These are phyloP conservation scores for Myxozyma melibiosi DNA, from an alignment of 805 yeast genomes.

Conservation along the genomic window DNA sequence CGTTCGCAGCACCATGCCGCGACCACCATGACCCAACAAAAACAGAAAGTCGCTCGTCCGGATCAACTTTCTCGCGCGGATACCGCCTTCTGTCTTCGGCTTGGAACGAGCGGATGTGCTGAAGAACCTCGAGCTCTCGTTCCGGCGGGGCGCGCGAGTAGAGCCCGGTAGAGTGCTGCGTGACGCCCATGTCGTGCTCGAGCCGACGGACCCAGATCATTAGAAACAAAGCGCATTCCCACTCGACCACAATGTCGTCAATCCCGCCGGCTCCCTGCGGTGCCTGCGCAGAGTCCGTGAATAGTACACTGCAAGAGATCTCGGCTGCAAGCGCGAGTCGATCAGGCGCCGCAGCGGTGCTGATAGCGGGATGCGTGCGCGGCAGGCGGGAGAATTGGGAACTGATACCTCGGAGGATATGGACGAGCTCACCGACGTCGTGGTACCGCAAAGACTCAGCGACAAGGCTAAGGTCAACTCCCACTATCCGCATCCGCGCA, in stretches of 20 bases:
- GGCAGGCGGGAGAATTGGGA: slow-evolving; percentile 3
- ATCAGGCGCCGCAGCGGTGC: background rate
- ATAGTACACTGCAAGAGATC: slow-evolving; percentile 20
- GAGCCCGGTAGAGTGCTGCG: slow-evolving; percentile 6
- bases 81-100: slow-evolving; percentile 3
- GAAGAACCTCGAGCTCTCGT: slow-evolving; percentile 26
- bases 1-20: slow-evolving; percentile 17
- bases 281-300: slow-evolving; percentile 4
- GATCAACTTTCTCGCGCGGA: background rate
- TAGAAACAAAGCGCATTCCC: slow-evolving; percentile 25
- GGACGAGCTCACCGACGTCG: slow-evolving; percentile 24
- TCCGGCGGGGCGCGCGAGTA: slow-evolving; percentile 23
- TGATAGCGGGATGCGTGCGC: background rate
- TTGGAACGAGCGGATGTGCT: slow-evolving; percentile 12
- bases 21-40: slow-evolving; percentile 31
- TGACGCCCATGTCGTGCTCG: slow-evolving; percentile 25
- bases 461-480: slow-evolving; percentile 13
- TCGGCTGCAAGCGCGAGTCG: slow-evolving; percentile 26
- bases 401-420: slow-evolving; percentile 3
- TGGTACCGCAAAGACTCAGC: slow-evolving; percentile 25
- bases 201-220: slow-evolving; percentile 26
- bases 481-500: slow-evolving; percentile 16
- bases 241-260: slow-evolving; percentile 24
- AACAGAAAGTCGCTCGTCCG: slow-evolving; percentile 15
- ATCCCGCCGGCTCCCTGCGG: slow-evolving; percentile 17